Evolutionary conservation across 805 yeast genomes (phyloP), one percentile per base, ranked within the genome.

Genomic region (Metschnikowia drakensbergensis): DNA sequence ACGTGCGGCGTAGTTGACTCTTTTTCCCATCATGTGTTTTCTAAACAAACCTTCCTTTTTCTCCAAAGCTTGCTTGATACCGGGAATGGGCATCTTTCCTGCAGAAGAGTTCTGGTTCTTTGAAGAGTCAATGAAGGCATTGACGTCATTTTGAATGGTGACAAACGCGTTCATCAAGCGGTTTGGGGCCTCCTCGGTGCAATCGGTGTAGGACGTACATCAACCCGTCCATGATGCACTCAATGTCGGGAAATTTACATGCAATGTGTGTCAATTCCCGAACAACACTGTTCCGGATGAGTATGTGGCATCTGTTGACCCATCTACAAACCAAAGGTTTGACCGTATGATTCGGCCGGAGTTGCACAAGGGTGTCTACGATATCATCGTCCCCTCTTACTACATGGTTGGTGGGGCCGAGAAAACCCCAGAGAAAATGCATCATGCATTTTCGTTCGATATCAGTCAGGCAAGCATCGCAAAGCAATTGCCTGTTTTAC

Each of bases 1-100:
- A 72, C 99, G 89, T 45, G 99, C 99, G 46, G 98, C 97, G 63
- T 88, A 92, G 68, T 94, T 95, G 51, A 94, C 99, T 76, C 99
- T 90, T 77, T 94, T 94, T 66, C 99, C 99, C 99, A 94, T 94
- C 99, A 94, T 94, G 65, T 94, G 96, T 67, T 92, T 94, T 76
- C 99, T 83, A 77, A 94, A 94, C 55, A 92, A 76, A 66, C 99
- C 99, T 71, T 94, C 99, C 67, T 94, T 94, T 83, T 94, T 92
- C 70, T 94, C 99, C 63, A 94, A 76, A 8, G 96, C 96, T 75
- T 94, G 99, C 67, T 94, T 94, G 61, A 94, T 82, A 74, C 99
- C 99, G 2, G 99, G 99, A 35, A 81, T 79, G 26, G 97, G 91
- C 43, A 80, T 69, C 54, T 83, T 81, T 9, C 86, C 82, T 25